A percentile compares a stretch with the other conserved stretches of the same genome.
Evolutionary conservation across 176 grass and related monocot species (phyloP).

Genomic region (Hyparrhenia diplandra): DNA sequence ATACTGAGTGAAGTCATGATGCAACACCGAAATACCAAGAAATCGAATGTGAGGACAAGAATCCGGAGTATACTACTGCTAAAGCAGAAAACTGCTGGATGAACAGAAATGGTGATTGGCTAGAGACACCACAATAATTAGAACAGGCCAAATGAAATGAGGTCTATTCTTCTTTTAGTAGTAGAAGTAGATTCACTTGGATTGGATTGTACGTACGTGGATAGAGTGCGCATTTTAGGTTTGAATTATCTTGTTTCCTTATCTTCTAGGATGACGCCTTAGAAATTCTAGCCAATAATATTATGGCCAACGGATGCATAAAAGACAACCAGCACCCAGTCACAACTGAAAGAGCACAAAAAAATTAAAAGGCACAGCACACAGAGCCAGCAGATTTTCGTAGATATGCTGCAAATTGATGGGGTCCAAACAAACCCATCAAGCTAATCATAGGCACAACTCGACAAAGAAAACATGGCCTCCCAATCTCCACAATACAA

Average conservation of each 20-base stretch:
- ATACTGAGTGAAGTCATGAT: too few species aligned
- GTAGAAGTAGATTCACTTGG: background rate
- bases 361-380: background rate
- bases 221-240: background rate
- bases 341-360: constrained; percentile 1
- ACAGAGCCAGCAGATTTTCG: constrained; percentile 17
- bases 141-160: background rate
- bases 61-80: background rate
- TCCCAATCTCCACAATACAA: constrained; percentile 26
- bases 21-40: too few species aligned
- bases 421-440: constrained; percentile 19
- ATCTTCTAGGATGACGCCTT: background rate
- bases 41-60: background rate
- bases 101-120: background rate
- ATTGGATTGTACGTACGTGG: background rate
- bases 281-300: background rate
- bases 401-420: constrained; percentile 38
- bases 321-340: background rate
- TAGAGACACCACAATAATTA: background rate
- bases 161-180: background rate
- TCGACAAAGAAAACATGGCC: constrained; percentile 45
- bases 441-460: constrained; percentile 25
- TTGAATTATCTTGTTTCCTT: background rate
- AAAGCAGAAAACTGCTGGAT: background rate
- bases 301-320: background rate